Evolutionary conservation across 441 rosid genomes (phyloP).

Genomic region (Sinapis alba): DNA sequence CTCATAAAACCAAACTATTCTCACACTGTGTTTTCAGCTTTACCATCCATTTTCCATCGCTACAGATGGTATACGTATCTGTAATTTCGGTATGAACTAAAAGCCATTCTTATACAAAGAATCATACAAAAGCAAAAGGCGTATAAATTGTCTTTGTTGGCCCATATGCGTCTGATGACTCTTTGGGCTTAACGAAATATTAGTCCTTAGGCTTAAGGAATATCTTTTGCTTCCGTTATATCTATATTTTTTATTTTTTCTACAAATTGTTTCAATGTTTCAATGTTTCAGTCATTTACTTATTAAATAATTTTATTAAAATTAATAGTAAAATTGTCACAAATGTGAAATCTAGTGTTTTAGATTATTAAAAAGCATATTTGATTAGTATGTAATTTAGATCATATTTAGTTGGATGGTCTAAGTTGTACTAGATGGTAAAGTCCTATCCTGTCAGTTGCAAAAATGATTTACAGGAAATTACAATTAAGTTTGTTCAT

Average conservation of each 20-base stretch:
- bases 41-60: background rate
- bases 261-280: background rate
- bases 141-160: background rate
- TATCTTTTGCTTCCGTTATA: background rate
- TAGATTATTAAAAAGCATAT: background rate
- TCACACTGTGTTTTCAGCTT: slow-evolving; percentile 1
- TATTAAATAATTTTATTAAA: no score
- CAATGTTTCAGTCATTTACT: background rate
- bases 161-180: background rate
- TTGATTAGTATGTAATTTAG: background rate
- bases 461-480: background rate
- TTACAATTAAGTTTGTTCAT: background rate
- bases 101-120: background rate
- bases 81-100: background rate
- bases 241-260: background rate
- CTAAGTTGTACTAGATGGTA: background rate
- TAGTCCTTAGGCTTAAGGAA: background rate
- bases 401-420: background rate
- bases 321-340: background rate
- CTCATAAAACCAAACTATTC: background rate
- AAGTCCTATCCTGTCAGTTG: background rate
- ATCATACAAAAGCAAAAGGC: slow-evolving; percentile 1
- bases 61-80: slow-evolving; percentile 3
- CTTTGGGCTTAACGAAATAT: background rate
- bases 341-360: background rate